These are phyloP conservation scores for Nemania sp. DNA, from an alignment of 2,329 filamentous ascomycete genomes.

Conservation along the genomic window DNA sequence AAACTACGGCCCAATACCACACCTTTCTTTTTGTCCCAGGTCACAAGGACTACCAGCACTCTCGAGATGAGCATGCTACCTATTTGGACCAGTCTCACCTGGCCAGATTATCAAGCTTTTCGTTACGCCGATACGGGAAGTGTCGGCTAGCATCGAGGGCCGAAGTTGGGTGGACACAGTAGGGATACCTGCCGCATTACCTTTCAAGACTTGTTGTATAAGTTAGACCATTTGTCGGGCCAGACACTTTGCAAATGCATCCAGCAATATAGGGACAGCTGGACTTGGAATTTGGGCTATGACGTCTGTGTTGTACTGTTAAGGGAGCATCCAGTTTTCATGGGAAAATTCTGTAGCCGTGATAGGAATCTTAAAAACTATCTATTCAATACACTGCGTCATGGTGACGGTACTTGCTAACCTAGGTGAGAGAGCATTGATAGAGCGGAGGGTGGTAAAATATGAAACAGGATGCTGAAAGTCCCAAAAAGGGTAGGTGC, in stretches of 20 bases:
- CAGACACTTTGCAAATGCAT: constrained; percentile 17
- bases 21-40: not conserved
- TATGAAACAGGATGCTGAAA: too few species aligned
- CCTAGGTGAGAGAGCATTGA: too few species aligned
- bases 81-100: constrained; percentile 1
- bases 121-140: constrained; percentile 24
- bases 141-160: constrained; percentile 30
- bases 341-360: constrained; percentile 9
- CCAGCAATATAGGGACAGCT: constrained; percentile 18
- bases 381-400: too few species aligned
- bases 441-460: too few species aligned
- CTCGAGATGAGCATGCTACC: constrained; percentile 1
- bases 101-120: constrained; percentile 18
- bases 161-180: constrained; percentile 29
- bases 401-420: too few species aligned
- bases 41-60: constrained; percentile 8
- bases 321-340: constrained; percentile 10
- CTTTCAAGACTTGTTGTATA: constrained; percentile 27
- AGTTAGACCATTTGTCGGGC: constrained; percentile 23
- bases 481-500: too few species aligned
- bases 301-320: constrained; percentile 20
- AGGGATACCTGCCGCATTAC: constrained; percentile 15
- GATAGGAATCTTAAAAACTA: not conserved
- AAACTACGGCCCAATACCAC: constrained; percentile 20
- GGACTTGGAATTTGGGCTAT: constrained; percentile 21